Percentiles rank a stretch among this genome's conserved stretches.
These are phyloP conservation scores for Pseudogymnoascus sp. DNA, from an alignment of 2,329 filamentous ascomycete genomes.

Conservation along the genomic window DNA sequence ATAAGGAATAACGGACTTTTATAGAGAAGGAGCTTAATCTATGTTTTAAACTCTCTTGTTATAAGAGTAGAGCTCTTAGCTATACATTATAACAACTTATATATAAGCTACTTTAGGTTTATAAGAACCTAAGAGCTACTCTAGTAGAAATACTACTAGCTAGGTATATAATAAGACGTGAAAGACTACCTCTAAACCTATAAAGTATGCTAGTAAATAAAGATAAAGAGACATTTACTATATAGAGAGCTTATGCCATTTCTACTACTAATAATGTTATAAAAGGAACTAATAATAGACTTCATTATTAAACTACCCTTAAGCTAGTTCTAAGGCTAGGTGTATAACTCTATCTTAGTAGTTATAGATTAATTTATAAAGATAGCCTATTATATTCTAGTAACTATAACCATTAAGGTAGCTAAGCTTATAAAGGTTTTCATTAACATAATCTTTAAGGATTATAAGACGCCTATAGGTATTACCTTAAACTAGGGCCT, in stretches of 20 bases:
- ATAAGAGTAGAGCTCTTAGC: neutral
- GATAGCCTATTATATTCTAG: neutral
- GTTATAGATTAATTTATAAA: neutral
- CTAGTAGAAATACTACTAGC: neutral
- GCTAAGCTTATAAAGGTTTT: neutral
- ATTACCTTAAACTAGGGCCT: neutral
- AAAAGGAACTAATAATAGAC: neutral
- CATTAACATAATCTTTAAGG: neutral
- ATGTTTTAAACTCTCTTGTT: neutral
- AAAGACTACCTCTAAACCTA: neutral
- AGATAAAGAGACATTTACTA: neutral
- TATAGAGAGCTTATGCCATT: neutral
- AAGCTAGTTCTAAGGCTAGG: neutral
- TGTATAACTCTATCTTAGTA: neutral
- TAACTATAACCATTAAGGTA: neutral
- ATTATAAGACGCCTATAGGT: neutral
- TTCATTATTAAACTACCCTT: neutral
- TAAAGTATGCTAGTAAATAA: neutral
- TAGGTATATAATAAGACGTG: neutral
- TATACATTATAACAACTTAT: neutral
- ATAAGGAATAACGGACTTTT: neutral
- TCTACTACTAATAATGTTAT: neutral
- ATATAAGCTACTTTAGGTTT: neutral
- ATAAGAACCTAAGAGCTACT: neutral
- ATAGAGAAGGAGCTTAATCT: neutral